Base-by-base conservation (phyloP, 2,329 filamentous ascomycete species). In the Colletotrichum chrysophilum region DNA sequence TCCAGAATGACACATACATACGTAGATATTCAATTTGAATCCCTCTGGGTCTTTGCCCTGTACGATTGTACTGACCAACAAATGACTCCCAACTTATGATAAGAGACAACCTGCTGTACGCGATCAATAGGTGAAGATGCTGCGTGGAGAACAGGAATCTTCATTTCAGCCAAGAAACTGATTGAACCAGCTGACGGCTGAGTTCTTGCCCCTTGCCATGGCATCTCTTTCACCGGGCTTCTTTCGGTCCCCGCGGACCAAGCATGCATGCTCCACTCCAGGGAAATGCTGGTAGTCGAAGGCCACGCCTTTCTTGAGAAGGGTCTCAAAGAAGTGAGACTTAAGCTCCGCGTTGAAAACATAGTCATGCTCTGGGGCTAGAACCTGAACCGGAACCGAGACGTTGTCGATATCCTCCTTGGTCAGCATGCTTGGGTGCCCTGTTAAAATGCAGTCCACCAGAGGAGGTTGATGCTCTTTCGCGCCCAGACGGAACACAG, bases 251-350 rank as follows among this genome's bases (percentile, higher is more conserved):
- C 87, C 86, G 62, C 86, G 81, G 1, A 82, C 78, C 16, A 85
- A 78, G 77, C 85, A 89, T 4, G 80, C 83, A 81, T 91, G 88
- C 58, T 78, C 80, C 9, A 89, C 79, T 0, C 85, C 86, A 0
- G 87, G 85, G 66, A 88, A 89, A 78, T 88, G 83, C 76, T 86
- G 84, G 79, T 88, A 89, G 67, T 88, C 85, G 71, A 85, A 89
- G 1, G 81, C 77, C 10, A 88, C 70, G 0, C 81, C 82, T 10
- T 82, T 66, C 24, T 76, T 79, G n/a, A 80, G 82, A 48, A 89
- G 66, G 4, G 79, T 83, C 70, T 83, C 76, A 76, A 86, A 85
- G 3, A 81, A 81, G 74, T 84, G 80, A 55, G 76, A 72, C 79
- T 89, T 90, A 70, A 89, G 74, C 76, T 89, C 87, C 0, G 80